Evolutionary conservation across 148 eudicot species (phyloP).

Genomic region (Tetragonia tetragonoides): DNA sequence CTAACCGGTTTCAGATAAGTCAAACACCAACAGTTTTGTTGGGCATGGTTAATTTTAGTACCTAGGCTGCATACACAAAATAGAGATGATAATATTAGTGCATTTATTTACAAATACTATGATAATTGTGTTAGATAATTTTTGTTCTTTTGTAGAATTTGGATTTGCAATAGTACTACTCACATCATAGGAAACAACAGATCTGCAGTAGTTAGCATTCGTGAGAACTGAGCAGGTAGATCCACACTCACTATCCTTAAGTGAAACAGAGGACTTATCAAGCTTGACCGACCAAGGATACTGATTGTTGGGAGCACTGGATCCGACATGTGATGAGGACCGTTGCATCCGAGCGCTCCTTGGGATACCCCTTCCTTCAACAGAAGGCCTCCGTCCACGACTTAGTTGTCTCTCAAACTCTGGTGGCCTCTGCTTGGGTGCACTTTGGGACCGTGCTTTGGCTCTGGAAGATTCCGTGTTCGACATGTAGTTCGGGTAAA

Average conservation of each 20-base stretch:
- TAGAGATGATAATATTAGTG: not conserved
- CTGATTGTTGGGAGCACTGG: constrained; percentile 57
- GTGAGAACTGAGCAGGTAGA: constrained; percentile 73
- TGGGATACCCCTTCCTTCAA: constrained; percentile 82
- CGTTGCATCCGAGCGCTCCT: constrained; percentile 81
- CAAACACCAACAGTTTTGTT: not conserved
- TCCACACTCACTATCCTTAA: constrained; percentile 85
- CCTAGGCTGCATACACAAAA: constrained; percentile 29
- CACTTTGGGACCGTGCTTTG: constrained; percentile 83
- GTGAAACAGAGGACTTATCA: constrained; percentile 63
- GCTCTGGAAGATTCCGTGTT: constrained; percentile 87
- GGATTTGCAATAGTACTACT: constrained; percentile 20
- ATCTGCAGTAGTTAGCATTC: constrained; percentile 62
- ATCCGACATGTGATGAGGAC: constrained; percentile 79
- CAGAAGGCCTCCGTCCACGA: constrained; percentile 53
- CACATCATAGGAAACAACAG: constrained; percentile 72
- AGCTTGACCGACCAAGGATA: constrained; percentile 77
- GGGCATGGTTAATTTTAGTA: not conserved
- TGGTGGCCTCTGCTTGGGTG: constrained; percentile 77
- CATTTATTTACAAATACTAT: not conserved
- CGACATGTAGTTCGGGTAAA: constrained; percentile 86
- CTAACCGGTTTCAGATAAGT: too few species aligned
- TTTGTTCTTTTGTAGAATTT: not conserved
- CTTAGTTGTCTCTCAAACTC: constrained; percentile 69
- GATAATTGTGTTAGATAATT: not conserved